A percentile compares a stretch with the other conserved stretches of the same genome.
These are phyloP conservation scores for Suillus luteus DNA, from an alignment of 768 basidiomycete species.

Conservation along the genomic window DNA sequence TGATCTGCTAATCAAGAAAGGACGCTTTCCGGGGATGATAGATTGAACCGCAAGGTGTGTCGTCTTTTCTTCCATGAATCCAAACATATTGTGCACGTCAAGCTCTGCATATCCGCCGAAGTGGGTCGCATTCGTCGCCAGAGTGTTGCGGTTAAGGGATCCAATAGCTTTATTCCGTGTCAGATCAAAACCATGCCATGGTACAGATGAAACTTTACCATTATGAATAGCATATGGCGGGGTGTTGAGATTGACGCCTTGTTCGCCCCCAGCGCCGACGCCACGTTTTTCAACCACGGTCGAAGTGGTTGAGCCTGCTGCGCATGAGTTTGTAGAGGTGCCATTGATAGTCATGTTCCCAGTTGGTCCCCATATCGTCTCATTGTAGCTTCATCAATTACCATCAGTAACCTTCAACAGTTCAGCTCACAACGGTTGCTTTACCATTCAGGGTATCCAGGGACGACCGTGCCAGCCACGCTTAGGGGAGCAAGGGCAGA, in stretches of 20 bases:
- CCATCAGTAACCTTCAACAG: neutral
- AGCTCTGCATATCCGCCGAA: conserved; percentile 60
- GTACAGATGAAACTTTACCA: conserved; percentile 38
- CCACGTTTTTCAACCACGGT: conserved; percentile 41
- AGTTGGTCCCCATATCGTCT: conserved; percentile 61
- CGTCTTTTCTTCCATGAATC: conserved; percentile 68
- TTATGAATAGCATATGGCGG: conserved; percentile 78
- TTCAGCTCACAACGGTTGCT: conserved; percentile 10
- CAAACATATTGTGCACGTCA: conserved; percentile 72
- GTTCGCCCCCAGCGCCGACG: conserved; percentile 50
- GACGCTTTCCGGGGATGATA: conserved; percentile 59
- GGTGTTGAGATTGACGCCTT: conserved; percentile 49
- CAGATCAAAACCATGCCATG: neutral
- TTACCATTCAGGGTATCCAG: conserved; percentile 72
- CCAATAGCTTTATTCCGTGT: conserved; percentile 45
- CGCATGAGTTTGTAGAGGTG: conserved; percentile 50
- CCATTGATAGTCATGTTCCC: conserved; percentile 78
- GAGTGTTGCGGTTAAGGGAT: conserved; percentile 51
- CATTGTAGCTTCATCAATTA: conserved; percentile 52
- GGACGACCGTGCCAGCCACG: conserved; percentile 48
- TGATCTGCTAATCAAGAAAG: conserved; percentile 71
- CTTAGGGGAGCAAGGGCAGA: conserved; percentile 60
- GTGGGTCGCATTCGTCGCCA: conserved; percentile 76
- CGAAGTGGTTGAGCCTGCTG: conserved; percentile 18
- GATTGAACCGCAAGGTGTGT: conserved; percentile 60